Evolutionary conservation across 148 eudicot genomes (phyloP).

Genomic region (Rhododendron mucronatum): DNA sequence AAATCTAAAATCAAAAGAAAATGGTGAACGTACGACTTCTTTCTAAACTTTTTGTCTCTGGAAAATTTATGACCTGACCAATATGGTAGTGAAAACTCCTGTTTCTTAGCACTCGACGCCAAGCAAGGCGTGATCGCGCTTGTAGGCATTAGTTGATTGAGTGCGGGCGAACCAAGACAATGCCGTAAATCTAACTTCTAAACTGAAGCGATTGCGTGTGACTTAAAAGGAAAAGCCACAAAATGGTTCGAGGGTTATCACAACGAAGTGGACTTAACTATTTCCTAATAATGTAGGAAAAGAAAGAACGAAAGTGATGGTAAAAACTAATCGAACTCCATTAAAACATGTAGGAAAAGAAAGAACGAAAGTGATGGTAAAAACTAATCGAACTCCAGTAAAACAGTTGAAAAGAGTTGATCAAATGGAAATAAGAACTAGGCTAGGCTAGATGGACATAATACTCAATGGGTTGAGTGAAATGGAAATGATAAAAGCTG

Average conservation of each 20-base stretch:
- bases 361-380: too few relatives aligned
- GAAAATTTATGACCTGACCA: neutral
- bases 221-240: too few relatives aligned
- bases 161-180: neutral
- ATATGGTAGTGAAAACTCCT: neutral
- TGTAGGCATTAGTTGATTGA: neutral
- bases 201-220: neutral
- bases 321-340: too few relatives aligned
- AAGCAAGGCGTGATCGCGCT: neutral
- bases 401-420: neutral
- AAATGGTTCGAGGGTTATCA: neutral
- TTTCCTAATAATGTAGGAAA: too few relatives aligned
- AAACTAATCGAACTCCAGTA: too few relatives aligned
- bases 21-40: neutral
- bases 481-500: too few relatives aligned
- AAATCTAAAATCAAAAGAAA: neutral
- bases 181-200: neutral
- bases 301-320: too few relatives aligned
- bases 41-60: too few relatives aligned
- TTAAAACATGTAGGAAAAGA: too few relatives aligned
- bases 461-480: too few relatives aligned
- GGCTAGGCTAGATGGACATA: too few relatives aligned
- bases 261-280: neutral
- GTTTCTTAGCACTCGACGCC: neutral
- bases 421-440: neutral